Percentiles rank a stretch among this genome's conserved stretches.
phyloP scores from a whole-genome alignment of 345 rosid species.

The Salix suchowensis region DNA sequence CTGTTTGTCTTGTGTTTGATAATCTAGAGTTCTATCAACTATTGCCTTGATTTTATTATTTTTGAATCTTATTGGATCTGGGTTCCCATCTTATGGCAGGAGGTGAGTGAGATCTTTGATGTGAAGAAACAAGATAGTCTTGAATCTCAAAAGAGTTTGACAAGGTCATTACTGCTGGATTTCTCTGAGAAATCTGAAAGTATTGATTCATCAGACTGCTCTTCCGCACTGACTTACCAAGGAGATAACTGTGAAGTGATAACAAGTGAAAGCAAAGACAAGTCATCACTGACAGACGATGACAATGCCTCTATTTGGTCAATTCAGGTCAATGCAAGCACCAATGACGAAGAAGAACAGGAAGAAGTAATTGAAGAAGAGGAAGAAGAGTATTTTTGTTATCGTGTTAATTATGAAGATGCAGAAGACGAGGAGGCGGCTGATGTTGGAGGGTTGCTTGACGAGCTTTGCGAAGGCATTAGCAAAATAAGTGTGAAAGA shows the following conservation, averaged over 20 bases:
- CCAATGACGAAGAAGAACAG: slow-evolving; percentile 41
- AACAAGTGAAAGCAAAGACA: slow-evolving; percentile 12
- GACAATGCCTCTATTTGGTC: slow-evolving; percentile 71
- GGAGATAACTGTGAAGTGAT: not conserved
- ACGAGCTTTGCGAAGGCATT: slow-evolving; percentile 50
- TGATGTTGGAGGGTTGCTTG: slow-evolving; percentile 24
- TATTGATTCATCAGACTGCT: slow-evolving; percentile 34
- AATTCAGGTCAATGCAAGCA: slow-evolving; percentile 65
- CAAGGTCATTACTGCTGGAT: slow-evolving; percentile 64
- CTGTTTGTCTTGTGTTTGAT: not conserved
- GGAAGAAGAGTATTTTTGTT: not conserved
- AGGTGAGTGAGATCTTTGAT: slow-evolving; percentile 25
- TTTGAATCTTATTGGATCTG: not conserved
- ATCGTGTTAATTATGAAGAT: slow-evolving; percentile 13
- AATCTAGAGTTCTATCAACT: not conserved
- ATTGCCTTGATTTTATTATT: too few relatives aligned
- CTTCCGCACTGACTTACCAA: slow-evolving; percentile 35
- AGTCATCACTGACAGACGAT: slow-evolving; percentile 35
- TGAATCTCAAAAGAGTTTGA: slow-evolving; percentile 43
- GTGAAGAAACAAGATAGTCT: slow-evolving; percentile 30
- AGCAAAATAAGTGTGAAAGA: slow-evolving; percentile 34
- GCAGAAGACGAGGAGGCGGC: slow-evolving; percentile 13
- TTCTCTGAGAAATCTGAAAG: slow-evolving; percentile 65
- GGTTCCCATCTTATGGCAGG: slow-evolving; percentile 21
- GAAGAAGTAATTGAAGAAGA: slow-evolving; percentile 18